Conservation (phyloP, 179 eudicot genomes). For the Amaranthus tricolor region DNA sequence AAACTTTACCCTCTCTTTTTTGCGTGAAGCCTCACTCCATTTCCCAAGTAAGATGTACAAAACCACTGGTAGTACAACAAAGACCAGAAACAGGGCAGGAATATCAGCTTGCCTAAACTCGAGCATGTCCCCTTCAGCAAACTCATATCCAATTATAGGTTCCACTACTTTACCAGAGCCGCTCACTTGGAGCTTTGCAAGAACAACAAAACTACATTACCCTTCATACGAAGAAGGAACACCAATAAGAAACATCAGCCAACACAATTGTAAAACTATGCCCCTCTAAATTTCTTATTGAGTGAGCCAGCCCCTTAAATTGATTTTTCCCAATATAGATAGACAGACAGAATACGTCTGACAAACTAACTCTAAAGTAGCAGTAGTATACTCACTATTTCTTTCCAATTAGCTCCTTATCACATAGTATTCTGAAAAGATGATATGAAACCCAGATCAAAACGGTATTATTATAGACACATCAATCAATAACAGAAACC, state of each 20-base stretch:
- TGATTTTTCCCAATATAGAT: not conserved
- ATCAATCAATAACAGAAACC: not conserved
- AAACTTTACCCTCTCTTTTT: constrained; percentile 57
- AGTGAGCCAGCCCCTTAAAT: not conserved
- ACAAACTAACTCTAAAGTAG: constrained; percentile 1
- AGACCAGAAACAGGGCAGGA: constrained; percentile 70
- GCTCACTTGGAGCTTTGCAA: constrained; percentile 23
- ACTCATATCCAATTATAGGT: constrained; percentile 67
- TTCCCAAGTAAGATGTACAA: constrained; percentile 77
- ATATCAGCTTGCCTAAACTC: constrained; percentile 90
- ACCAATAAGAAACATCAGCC: not conserved
- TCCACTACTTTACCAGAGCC: constrained; percentile 13
- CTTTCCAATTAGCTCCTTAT: constrained; percentile 3
- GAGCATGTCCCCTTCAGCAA: constrained; percentile 84
- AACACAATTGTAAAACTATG: not conserved
- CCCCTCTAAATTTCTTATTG: not conserved
- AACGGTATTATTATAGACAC: constrained; percentile 6
- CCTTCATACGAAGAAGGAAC: constrained; percentile 9
- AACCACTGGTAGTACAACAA: constrained; percentile 80
- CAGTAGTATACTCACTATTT: not conserved
- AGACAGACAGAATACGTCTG: not conserved
- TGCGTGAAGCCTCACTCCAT: constrained; percentile 77
- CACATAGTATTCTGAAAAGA: constrained; percentile 22
- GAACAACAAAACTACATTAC: constrained; percentile 22
- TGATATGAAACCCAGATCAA: constrained; percentile 12